Conservation (phyloP, 495 filamentous ascomycete genomes). For the Rhypophila decipiens region DNA sequence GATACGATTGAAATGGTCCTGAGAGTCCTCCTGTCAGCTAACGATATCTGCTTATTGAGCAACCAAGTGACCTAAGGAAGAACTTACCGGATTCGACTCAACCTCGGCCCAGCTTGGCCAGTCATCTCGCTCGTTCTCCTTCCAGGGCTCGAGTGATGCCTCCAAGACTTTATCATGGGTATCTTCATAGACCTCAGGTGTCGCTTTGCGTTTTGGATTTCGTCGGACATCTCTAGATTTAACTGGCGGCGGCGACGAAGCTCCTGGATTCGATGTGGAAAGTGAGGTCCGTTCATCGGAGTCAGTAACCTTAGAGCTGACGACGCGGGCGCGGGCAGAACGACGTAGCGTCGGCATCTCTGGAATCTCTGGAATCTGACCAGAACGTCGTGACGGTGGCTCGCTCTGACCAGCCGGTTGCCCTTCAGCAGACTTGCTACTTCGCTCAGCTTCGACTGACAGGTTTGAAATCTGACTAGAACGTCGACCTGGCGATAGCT, state of each 20-base stretch:
- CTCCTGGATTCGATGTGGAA: too few relatives aligned
- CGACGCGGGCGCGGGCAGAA: too few relatives aligned
- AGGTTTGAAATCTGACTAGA: too few relatives aligned
- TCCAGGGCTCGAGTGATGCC: constrained; percentile 29
- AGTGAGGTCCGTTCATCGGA: too few relatives aligned
- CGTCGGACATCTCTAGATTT: constrained; percentile 12
- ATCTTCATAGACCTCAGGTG: constrained; percentile 22
- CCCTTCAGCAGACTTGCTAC: too few relatives aligned
- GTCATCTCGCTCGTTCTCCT: constrained; percentile 34
- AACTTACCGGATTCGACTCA: constrained; percentile 79
- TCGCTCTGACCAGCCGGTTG: too few relatives aligned
- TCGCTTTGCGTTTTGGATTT: constrained; percentile 33
- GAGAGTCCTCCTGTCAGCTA: not conserved
- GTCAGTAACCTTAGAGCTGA: too few relatives aligned
- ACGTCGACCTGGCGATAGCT: too few relatives aligned
- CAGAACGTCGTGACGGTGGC: too few relatives aligned
- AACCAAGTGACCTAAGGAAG: not conserved
- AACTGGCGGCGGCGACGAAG: not conserved
- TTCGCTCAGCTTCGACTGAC: too few relatives aligned
- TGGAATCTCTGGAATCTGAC: too few relatives aligned
- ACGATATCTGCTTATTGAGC: not conserved
- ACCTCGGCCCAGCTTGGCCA: constrained; percentile 76
- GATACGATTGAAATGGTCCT: constrained; percentile 82
- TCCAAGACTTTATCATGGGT: constrained; percentile 30
- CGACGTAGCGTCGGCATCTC: too few relatives aligned